Percentiles rank a stretch among this genome's conserved stretches.
These are phyloP conservation scores for Ascochyta clinopodiicola DNA, from an alignment of 2,329 filamentous ascomycete species.

Conservation along the genomic window DNA sequence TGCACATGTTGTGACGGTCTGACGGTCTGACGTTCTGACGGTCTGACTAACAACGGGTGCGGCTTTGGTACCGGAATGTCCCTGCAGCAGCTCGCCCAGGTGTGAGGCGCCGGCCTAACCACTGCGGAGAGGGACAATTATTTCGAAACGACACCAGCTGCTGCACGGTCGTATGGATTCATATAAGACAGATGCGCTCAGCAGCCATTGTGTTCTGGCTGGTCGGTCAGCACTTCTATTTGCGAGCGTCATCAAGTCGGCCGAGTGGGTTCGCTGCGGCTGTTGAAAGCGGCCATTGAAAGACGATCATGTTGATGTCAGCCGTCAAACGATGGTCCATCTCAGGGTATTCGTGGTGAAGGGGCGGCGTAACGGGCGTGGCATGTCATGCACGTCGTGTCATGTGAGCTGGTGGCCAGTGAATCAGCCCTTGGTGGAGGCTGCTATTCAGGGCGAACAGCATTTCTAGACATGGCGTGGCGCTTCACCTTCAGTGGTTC, in stretches of 20 bases:
- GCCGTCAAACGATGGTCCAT: not conserved
- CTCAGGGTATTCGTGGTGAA: not conserved
- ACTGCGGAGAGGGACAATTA: slow-evolving; percentile 17
- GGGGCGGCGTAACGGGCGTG: not conserved
- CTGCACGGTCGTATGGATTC: slow-evolving; percentile 10
- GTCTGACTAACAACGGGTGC: slow-evolving; percentile 3
- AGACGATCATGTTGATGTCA: not conserved
- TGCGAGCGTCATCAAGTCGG: slow-evolving; percentile 2
- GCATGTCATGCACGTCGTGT: slow-evolving; percentile 9
- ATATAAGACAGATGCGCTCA: slow-evolving; percentile 13
- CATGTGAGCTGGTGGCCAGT: no score
- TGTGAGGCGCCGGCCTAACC: slow-evolving; percentile 2
- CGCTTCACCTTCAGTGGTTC: slow-evolving; percentile 14
- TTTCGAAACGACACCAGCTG: slow-evolving; percentile 21
- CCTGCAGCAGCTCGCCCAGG: slow-evolving; percentile 22
- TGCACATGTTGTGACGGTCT: not conserved
- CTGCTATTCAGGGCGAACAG: not conserved
- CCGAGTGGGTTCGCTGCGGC: not conserved
- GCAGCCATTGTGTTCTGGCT: slow-evolving; percentile 6
- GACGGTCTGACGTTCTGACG: no score
- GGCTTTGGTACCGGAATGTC: slow-evolving; percentile 12
- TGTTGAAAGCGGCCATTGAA: not conserved
- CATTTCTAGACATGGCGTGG: not conserved
- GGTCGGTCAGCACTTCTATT: slow-evolving; percentile 17
- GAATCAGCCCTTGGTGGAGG: slow-evolving; percentile 13